Percentiles rank a stretch among this genome's conserved stretches.
These are phyloP conservation scores for Capsella bursapastoris DNA, from an alignment of 345 rosid genomes.

Conservation along the genomic window DNA sequence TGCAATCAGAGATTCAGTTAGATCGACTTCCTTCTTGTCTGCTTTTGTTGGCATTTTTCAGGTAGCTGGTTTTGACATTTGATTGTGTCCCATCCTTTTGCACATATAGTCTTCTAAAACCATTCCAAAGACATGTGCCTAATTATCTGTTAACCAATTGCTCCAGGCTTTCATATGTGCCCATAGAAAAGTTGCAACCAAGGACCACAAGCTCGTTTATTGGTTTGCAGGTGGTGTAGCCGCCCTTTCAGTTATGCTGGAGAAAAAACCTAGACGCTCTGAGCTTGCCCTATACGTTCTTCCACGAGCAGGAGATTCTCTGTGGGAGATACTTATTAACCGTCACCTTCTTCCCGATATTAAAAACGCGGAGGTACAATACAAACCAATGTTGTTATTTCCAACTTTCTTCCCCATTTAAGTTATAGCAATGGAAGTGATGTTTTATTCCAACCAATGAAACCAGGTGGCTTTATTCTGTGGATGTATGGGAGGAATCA, in stretches of 20 bases:
- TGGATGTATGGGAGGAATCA: conserved; percentile 98
- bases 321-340: conserved; percentile 89
- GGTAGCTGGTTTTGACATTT: conserved; percentile 51
- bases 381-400: conserved; percentile 1
- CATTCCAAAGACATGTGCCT: not conserved
- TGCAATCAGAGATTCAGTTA: conserved; percentile 87
- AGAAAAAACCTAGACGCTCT: conserved; percentile 91
- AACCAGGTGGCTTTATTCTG: conserved; percentile 90
- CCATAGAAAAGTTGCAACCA: conserved; percentile 82
- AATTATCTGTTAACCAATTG: conserved; percentile 28
- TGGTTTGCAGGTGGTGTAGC: conserved; percentile 91
- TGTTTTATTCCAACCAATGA: conserved; percentile 5
- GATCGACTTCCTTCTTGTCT: conserved; percentile 92
- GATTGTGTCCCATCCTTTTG: conserved; percentile 1
- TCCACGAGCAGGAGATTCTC: conserved; percentile 96
- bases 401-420: conserved; percentile 2
- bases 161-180: conserved; percentile 83
- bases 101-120: conserved; percentile 31
- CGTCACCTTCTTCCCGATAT: conserved; percentile 85
- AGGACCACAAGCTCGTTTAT: conserved; percentile 94
- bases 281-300: conserved; percentile 98
- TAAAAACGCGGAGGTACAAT: conserved; percentile 87
- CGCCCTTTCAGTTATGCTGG: conserved; percentile 90
- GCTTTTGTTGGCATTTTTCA: conserved; percentile 99
- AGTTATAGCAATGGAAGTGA: not conserved